A percentile compares a stretch with the other conserved stretches of the same genome.
These are phyloP conservation scores for Pseudogymnoascus sp. DNA, from an alignment of 2,329 filamentous ascomycete species.

Conservation along the genomic window DNA sequence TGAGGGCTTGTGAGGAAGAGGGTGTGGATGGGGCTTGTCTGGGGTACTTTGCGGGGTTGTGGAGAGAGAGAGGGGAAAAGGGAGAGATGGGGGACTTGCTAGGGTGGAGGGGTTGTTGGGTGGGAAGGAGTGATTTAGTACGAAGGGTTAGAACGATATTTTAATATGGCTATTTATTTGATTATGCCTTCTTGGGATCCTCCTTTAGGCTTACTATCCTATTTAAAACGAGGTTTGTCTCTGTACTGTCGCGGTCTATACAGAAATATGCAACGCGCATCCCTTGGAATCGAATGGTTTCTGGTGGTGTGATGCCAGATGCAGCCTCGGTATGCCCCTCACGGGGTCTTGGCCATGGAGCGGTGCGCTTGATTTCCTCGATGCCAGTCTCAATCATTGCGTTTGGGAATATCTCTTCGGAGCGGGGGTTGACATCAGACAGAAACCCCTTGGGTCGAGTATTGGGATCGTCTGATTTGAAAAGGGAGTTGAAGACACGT, in stretches of 20 bases:
- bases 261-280: slow-evolving; percentile 60
- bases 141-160: not conserved
- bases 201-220: slow-evolving; percentile 61
- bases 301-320: slow-evolving; percentile 55
- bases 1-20: too few relatives aligned
- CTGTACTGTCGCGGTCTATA: slow-evolving; percentile 71
- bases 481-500: slow-evolving; percentile 74
- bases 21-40: too few relatives aligned
- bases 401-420: slow-evolving; percentile 69
- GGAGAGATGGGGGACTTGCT: too few relatives aligned
- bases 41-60: too few relatives aligned
- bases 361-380: slow-evolving; percentile 63
- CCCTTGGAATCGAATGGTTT: slow-evolving; percentile 83
- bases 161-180: not conserved
- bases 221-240: slow-evolving; percentile 77
- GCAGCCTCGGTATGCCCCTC: slow-evolving; percentile 54
- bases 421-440: slow-evolving; percentile 76
- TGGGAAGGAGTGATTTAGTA: not conserved
- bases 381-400: slow-evolving; percentile 81
- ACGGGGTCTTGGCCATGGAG: slow-evolving; percentile 75
- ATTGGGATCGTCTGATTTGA: slow-evolving; percentile 79
- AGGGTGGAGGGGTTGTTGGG: not conserved
- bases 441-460: slow-evolving; percentile 73
- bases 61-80: too few relatives aligned
- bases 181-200: not conserved